A percentile compares a stretch with the other conserved stretches of the same genome.
Conservation (phyloP, 129 eudicot species). For the Flaveria robusta region DNA sequence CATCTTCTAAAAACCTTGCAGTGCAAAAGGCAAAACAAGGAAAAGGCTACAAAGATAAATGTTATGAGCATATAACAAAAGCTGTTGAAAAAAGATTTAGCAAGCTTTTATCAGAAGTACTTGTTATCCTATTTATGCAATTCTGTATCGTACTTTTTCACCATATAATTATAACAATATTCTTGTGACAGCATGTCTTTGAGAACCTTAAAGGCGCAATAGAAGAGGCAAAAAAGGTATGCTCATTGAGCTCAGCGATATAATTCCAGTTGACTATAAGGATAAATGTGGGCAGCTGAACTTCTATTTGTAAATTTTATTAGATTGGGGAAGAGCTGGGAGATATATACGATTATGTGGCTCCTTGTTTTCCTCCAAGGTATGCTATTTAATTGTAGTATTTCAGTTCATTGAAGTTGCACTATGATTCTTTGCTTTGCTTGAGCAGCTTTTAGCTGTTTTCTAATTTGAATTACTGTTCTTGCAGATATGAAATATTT, state of each 20-base stretch:
- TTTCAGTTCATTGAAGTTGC: conserved; percentile 18
- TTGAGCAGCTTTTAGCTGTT: conserved; percentile 1
- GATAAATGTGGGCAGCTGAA: conserved; percentile 6
- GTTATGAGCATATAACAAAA: conserved; percentile 81
- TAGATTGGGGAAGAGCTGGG: conserved; percentile 99
- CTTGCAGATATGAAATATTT: conserved; percentile 86
- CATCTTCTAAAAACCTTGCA: conserved; percentile 64
- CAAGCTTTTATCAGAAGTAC: conserved; percentile 75
- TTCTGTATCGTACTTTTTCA: conserved; percentile 1
- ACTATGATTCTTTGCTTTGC: not conserved
- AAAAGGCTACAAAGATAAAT: conserved; percentile 92
- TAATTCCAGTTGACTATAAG: not conserved
- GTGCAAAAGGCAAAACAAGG: conserved; percentile 83
- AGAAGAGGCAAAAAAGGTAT: conserved; percentile 91
- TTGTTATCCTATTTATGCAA: conserved; percentile 27
- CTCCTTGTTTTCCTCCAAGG: conserved; percentile 99
- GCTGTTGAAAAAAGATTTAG: conserved; percentile 82
- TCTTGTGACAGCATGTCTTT: conserved; percentile 56
- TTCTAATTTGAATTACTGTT: conserved; percentile 24
- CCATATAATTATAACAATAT: conserved; percentile 23
- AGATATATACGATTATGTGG: conserved; percentile 89
- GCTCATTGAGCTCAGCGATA: conserved; percentile 20
- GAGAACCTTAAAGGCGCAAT: conserved; percentile 88
- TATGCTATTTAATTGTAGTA: conserved; percentile 30
- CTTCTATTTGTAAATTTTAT: conserved; percentile 16